phyloP scores from a whole-genome alignment of 257 asterid genomes.

The Phtheirospermum japonicum region DNA sequence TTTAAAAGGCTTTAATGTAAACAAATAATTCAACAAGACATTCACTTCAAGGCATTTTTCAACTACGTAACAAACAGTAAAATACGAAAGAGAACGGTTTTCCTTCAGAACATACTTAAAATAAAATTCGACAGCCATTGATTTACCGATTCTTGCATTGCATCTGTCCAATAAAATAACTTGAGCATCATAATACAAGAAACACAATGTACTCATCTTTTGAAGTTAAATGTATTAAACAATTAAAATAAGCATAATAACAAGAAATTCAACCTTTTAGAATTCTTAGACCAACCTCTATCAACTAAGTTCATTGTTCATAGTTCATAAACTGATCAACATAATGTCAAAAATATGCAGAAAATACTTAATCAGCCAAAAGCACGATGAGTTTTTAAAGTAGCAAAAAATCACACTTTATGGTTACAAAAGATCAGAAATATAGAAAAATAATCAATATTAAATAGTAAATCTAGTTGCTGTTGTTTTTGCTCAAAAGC shows the following conservation, averaged over 20 bases:
- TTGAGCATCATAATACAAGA: not conserved
- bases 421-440: not conserved
- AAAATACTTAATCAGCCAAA: not conserved
- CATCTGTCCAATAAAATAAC: conserved; percentile 44
- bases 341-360: not conserved
- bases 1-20: too few species aligned
- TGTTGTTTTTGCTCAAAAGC: not conserved
- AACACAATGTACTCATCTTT: not conserved
- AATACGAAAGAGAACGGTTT: too few species aligned
- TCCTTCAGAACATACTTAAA: too few species aligned
- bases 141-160: conserved; percentile 71
- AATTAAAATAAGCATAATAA: not conserved
- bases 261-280: not conserved
- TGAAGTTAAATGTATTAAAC: too few species aligned
- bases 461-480: not conserved
- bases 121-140: conserved; percentile 78
- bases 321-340: not conserved
- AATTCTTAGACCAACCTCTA: not conserved
- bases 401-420: too few species aligned
- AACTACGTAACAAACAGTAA: too few species aligned
- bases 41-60: too few species aligned
- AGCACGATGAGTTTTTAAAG: not conserved
- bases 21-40: too few species aligned
- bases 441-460: too few species aligned
- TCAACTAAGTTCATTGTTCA: not conserved